Evolutionary conservation across 1,139 yeast genomes (phyloP), one percentile per base, ranked within the genome.

Genomic region (Sugiyamaella xylanicola): DNA sequence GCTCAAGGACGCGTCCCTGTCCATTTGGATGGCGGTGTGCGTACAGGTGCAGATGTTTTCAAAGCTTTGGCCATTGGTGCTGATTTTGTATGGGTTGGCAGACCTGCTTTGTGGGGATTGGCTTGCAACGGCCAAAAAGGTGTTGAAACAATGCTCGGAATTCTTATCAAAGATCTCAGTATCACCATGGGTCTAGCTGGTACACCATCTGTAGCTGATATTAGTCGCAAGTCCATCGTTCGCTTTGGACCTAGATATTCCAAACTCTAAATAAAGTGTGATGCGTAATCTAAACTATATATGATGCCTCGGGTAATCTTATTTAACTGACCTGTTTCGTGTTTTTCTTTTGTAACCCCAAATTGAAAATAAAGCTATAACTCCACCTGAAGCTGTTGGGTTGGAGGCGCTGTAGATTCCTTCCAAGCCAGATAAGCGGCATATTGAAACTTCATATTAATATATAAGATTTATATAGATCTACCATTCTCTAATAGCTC

Each of bases 31-130:
- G 87, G 88, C 29, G 88, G 88, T 25, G 76, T 84, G 42, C 74
- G 87, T 60, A 74, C 86, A 65, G 87, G 86, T 9, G 76, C 83
- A 4, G 88, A 84, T 67, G 71, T 84, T 16, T 72, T 84, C 59
- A 83, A 83, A 61, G 87, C 87, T 0, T 68, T 84, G 15, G 82
- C 86, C 58, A 71, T 84, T n/a, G 88, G 88, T 2, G 88, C 88
- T 9, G 81, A 80, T 57, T 87, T 85, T 20, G 88, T 84, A 27
- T 87, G 88, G 54, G 70, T 84, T 42, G 88, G 88, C 4, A 72
- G 88, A 58, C 86, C 87, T 0, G 83, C 83, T 63, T 72, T 83
- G 22, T 84, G 83, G 66, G 86, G 87, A n/a, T 77, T 83, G 78
- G 76, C 82, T 7, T 75, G 83, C 1, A 82, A 83, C 60, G 88